Percentiles rank a stretch among this genome's conserved stretches.
Conservation (phyloP, 2,329 filamentous ascomycete genomes). For the Colletotrichum cereale region DNA sequence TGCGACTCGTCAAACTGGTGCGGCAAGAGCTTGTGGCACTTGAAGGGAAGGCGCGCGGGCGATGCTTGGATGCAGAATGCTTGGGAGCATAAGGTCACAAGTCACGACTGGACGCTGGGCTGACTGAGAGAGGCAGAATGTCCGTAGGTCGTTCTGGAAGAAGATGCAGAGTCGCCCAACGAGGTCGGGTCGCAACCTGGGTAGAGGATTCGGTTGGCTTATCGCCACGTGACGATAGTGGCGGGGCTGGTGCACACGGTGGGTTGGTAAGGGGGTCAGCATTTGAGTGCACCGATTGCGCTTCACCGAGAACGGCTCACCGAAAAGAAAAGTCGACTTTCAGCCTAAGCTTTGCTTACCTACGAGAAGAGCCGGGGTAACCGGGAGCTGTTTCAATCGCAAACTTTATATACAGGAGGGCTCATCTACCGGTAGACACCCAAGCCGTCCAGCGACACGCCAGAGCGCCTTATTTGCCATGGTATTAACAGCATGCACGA, state of each 20-base stretch:
- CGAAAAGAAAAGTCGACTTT: constrained; percentile 2
- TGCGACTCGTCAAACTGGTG: constrained; percentile 28
- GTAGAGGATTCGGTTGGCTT: background rate
- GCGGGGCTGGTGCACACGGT: background rate
- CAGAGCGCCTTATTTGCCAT: background rate
- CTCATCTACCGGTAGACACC: constrained; percentile 1
- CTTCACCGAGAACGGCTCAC: background rate
- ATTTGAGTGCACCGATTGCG: background rate
- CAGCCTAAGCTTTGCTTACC: constrained; percentile 3
- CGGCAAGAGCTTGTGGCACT: constrained; percentile 32
- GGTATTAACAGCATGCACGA: background rate
- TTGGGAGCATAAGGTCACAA: constrained; percentile 22
- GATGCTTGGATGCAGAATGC: constrained; percentile 28
- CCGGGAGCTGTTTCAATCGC: constrained; percentile 24
- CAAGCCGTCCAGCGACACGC: too few species aligned
- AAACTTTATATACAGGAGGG: constrained; percentile 14
- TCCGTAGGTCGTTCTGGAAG: background rate
- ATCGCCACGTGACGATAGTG: constrained; percentile 33
- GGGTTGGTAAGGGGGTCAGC: constrained; percentile 9
- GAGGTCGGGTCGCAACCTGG: constrained; percentile 31
- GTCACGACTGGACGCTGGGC: constrained; percentile 16
- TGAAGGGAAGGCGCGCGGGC: constrained; percentile 17
- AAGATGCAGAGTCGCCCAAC: constrained; percentile 25
- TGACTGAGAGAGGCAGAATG: constrained; percentile 11
- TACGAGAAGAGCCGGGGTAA: background rate